phyloP scores from a whole-genome alignment of 768 basidiomycete species.

The Pholiota conissans region DNA sequence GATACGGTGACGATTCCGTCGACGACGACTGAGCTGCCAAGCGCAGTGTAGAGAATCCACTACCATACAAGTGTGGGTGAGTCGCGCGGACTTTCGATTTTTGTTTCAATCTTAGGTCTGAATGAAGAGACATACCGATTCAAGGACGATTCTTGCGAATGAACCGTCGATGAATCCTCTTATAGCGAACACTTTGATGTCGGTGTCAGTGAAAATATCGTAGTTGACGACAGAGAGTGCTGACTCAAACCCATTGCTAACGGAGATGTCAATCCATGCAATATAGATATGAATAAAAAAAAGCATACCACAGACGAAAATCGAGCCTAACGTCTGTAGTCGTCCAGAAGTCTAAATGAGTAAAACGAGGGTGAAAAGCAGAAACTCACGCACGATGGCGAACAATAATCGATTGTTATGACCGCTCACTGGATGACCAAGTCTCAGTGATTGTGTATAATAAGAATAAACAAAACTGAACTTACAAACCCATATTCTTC shows the following conservation, averaged over 20 bases:
- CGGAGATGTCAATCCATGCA: not conserved
- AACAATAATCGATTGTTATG: conserved; percentile 16
- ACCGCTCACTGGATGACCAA: conserved; percentile 12
- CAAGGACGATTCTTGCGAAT: conserved; percentile 14
- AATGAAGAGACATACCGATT: conserved; percentile 15
- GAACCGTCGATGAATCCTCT: conserved; percentile 21
- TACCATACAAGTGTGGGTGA: not conserved
- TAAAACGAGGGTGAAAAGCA: not conserved
- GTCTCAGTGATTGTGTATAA: too few species aligned
- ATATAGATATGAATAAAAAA: not conserved
- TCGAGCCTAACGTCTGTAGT: conserved; percentile 10
- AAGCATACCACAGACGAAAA: conserved; percentile 14
- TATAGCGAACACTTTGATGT: conserved; percentile 11
- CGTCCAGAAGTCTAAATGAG: not conserved
- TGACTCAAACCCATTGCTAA: conserved; percentile 17
- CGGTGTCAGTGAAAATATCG: not conserved
- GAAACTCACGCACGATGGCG: conserved; percentile 12
- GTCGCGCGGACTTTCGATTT: too few species aligned
- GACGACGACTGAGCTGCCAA: conserved; percentile 21
- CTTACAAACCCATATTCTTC: conserved; percentile 24
- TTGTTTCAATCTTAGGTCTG: too few species aligned
- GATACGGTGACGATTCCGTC: conserved; percentile 23
- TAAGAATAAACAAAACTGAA: too few species aligned
- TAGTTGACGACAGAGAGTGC: not conserved
- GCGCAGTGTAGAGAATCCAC: conserved; percentile 23